Base-by-base conservation (phyloP, 2,329 filamentous ascomycete species). In the Pleoardoris graminearum region DNA sequence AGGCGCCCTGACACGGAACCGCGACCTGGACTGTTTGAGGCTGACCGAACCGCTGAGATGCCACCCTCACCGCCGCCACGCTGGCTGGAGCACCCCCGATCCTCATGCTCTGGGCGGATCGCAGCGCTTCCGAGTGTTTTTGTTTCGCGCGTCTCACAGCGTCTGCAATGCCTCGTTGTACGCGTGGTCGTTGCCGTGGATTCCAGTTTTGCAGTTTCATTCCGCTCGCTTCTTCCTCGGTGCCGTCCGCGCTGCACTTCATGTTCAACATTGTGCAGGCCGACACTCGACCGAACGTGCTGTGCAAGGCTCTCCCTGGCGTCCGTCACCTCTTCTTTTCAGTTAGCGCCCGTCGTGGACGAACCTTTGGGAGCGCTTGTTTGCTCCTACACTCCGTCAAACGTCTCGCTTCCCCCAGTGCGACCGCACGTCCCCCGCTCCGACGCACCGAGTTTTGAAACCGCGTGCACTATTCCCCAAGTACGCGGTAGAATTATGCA, bases 361-460 rank as follows among this genome's bases (percentile, higher is more conserved):
- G 62, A 56, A 58, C 56, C 51, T 63, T 60, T 57, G 65, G 61
- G 54, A 62, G 61, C 61, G 62, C 65, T 72, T 72, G 69, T 73
- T 73, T 73, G 61, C 62, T 64, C 59, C 66, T 65, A 68, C 66
- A 69, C 57, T 23, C 43, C 68, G 64, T 70, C 68, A 72, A 71
- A 73, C 68, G 66, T 63, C 62, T 70, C 63, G 68, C 68, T 67
- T 65, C 67, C 54, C n/a, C 61, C 63, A 66, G 62, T 67, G 50
- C 58, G 66, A 67, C 65, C 62, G 65, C 69, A 71, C 67, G 68
- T 62, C 59, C 63, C 61, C 44, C 59, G 58, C 66, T 70, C 68
- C 63, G 61, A 72, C 69, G 59, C 63, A 55, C 58, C 65, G 58
- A 62, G 71, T 73, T 74, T 73, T 72, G 70, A 74, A 74, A 74